A percentile compares a stretch with the other conserved stretches of the same genome.
phyloP scores from a whole-genome alignment of 768 basidiomycete genomes.

The Russula earlei region DNA sequence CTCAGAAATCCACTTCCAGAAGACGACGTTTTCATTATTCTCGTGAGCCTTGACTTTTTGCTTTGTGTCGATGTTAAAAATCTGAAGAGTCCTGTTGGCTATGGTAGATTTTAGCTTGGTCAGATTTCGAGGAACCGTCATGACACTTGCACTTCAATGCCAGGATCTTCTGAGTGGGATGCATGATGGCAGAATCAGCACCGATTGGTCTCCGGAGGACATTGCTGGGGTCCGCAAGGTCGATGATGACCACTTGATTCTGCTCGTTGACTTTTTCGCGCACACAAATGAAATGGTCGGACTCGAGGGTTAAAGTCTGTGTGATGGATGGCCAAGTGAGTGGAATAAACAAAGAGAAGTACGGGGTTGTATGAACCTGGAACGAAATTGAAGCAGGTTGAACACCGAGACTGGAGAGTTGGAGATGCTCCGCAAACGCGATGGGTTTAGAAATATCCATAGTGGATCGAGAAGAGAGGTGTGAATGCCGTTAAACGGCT shows the following conservation, averaged over 20 bases:
- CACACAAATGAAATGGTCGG: slow-evolving; percentile 96
- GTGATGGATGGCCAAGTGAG: background rate
- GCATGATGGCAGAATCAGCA: slow-evolving; percentile 99
- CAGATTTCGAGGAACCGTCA: background rate
- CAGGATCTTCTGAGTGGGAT: slow-evolving; percentile 91
- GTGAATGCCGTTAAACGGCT: slow-evolving; percentile 8
- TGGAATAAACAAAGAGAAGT: background rate
- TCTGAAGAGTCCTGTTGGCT: slow-evolving; percentile 92
- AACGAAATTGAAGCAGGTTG: slow-evolving; percentile 97
- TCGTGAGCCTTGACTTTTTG: slow-evolving; percentile 94
- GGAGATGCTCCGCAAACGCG: slow-evolving; percentile 82
- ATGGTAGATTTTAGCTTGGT: slow-evolving; percentile 10
- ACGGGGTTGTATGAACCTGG: slow-evolving; percentile 50
- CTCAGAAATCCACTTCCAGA: slow-evolving; percentile 98
- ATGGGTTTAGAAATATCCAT: slow-evolving; percentile 58
- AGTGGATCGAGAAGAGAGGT: background rate
- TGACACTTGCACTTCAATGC: slow-evolving; percentile 71
- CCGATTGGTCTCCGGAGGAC: slow-evolving; percentile 91
- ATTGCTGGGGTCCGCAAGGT: slow-evolving; percentile 96
- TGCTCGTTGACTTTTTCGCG: slow-evolving; percentile 92
- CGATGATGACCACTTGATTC: slow-evolving; percentile 98
- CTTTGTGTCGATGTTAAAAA: slow-evolving; percentile 97
- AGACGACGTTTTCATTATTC: slow-evolving; percentile 89
- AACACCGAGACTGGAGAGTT: slow-evolving; percentile 91
- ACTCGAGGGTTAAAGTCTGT: slow-evolving; percentile 89